A percentile compares a stretch with the other conserved stretches of the same genome.
Conservation (phyloP, 2,329 filamentous ascomycete species). For the Helminthosporium solani region DNA sequence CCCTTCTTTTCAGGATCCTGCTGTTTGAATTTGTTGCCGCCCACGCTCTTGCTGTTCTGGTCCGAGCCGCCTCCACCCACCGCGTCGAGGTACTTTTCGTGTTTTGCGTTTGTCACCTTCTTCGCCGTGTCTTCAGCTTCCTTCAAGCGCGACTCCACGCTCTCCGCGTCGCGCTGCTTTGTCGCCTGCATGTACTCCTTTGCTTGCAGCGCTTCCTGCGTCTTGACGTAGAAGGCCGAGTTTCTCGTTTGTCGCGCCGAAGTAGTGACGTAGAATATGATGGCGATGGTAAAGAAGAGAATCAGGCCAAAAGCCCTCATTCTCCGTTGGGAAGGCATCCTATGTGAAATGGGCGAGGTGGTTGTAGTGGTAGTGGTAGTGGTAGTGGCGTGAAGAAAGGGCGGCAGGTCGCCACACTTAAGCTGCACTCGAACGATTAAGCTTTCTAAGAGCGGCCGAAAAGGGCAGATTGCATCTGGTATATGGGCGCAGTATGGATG, state of each 20-base stretch:
- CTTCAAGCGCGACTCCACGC: slow-evolving; percentile 60
- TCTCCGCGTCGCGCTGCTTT: slow-evolving; percentile 55
- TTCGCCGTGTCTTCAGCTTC: slow-evolving; percentile 70
- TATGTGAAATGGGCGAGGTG: slow-evolving; percentile 10
- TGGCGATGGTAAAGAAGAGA: slow-evolving; percentile 63
- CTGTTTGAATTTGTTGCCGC: background rate
- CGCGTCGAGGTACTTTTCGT: slow-evolving; percentile 48
- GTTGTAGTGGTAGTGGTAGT: slow-evolving; percentile 1
- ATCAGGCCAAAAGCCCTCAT: slow-evolving; percentile 66
- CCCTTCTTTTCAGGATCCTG: slow-evolving; percentile 37
- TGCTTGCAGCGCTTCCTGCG: slow-evolving; percentile 53
- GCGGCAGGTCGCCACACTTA: background rate
- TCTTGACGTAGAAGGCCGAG: slow-evolving; percentile 60
- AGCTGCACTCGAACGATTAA: background rate
- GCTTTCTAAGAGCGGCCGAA: background rate
- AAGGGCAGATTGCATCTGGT: background rate
- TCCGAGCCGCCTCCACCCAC: slow-evolving; percentile 41
- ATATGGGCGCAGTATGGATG: background rate
- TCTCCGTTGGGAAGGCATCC: slow-evolving; percentile 56
- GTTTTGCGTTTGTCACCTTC: slow-evolving; percentile 67
- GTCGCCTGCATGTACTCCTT: slow-evolving; percentile 41
- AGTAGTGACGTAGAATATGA: slow-evolving; percentile 72
- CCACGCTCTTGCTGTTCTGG: slow-evolving; percentile 43
- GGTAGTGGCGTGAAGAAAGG: background rate
- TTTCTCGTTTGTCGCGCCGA: slow-evolving; percentile 55